phyloP scores from a whole-genome alignment of 2,329 filamentous ascomycete genomes.

The Zymoseptoria ardabiliae region DNA sequence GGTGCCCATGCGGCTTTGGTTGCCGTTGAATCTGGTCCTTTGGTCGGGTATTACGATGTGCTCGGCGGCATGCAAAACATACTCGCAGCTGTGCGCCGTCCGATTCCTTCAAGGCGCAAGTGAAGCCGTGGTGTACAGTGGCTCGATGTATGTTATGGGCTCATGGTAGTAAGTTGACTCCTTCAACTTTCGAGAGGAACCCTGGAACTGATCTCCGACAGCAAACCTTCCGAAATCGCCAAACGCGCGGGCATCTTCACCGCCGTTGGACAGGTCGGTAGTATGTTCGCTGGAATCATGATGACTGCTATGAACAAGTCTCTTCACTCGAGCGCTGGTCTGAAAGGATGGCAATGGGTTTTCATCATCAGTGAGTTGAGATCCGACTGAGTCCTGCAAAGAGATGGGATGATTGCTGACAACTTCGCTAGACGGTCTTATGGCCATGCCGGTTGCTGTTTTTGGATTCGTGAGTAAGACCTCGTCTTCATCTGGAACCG shows the following conservation, averaged over 20 bases:
- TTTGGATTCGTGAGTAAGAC: conserved; percentile 38
- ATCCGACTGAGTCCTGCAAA: not conserved
- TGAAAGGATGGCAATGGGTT: conserved; percentile 50
- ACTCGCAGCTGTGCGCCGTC: conserved; percentile 33
- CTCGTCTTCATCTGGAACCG: not conserved
- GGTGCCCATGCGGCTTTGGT: conserved; percentile 19
- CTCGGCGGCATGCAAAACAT: conserved; percentile 32
- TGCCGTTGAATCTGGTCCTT: conserved; percentile 34
- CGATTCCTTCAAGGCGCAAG: conserved; percentile 41
- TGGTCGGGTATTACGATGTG: conserved; percentile 35
- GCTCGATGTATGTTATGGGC: conserved; percentile 54
- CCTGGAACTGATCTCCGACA: not conserved
- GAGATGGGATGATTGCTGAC: not conserved
- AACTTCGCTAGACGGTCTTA: conserved; percentile 43
- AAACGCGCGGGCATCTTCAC: conserved; percentile 56
- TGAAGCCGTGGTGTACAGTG: conserved; percentile 42
- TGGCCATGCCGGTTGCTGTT: conserved; percentile 48
- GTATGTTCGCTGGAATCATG: conserved; percentile 55
- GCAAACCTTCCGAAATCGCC: conserved; percentile 50
- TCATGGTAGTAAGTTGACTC: conserved; percentile 44
- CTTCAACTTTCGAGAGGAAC: not conserved
- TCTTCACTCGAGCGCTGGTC: conserved; percentile 41
- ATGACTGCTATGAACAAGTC: conserved; percentile 44
- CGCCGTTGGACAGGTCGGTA: conserved; percentile 50
- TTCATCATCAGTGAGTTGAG: conserved; percentile 35